Conservation (phyloP, 345 rosid species). For the Cardiospermum halicacabum region DNA sequence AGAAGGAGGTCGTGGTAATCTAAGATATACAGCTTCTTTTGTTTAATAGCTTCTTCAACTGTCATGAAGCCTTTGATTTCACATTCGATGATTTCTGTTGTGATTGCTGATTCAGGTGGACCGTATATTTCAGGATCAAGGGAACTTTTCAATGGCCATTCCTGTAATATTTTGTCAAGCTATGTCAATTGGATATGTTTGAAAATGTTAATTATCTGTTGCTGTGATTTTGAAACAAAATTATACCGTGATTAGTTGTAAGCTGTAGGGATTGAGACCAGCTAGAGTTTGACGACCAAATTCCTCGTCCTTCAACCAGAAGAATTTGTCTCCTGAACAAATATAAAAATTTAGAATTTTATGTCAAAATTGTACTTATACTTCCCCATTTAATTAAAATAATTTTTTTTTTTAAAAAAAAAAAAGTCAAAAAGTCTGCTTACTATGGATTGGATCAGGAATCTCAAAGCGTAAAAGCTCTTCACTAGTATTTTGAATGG, state of each 20-base stretch:
- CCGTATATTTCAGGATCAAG: slow-evolving; percentile 69
- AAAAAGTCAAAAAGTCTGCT: neutral
- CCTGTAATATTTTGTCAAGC: slow-evolving; percentile 31
- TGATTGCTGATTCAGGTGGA: slow-evolving; percentile 56
- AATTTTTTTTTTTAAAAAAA: too few species aligned
- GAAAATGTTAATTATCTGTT: too few species aligned
- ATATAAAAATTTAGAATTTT: too few species aligned
- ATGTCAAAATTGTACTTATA: too few species aligned
- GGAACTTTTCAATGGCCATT: slow-evolving; percentile 77
- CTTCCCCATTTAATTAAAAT: too few species aligned
- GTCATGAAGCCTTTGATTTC: slow-evolving; percentile 52
- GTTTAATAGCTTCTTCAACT: slow-evolving; percentile 45
- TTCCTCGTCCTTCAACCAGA: slow-evolving; percentile 79
- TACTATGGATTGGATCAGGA: slow-evolving; percentile 47
- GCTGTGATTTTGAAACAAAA: too few species aligned
- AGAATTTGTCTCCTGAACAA: slow-evolving; percentile 58
- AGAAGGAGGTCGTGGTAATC: slow-evolving; percentile 58
- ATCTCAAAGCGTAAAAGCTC: slow-evolving; percentile 49
- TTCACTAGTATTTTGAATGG: slow-evolving; percentile 26
- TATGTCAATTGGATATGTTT: too few species aligned
- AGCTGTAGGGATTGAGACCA: slow-evolving; percentile 61
- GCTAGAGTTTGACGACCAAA: slow-evolving; percentile 73
- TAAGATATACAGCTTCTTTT: slow-evolving; percentile 44
- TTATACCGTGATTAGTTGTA: slow-evolving; percentile 56
- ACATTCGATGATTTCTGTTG: slow-evolving; percentile 43